phyloP scores from a whole-genome alignment of 2,329 filamentous ascomycete species.

The Ceratocystis colombiana region DNA sequence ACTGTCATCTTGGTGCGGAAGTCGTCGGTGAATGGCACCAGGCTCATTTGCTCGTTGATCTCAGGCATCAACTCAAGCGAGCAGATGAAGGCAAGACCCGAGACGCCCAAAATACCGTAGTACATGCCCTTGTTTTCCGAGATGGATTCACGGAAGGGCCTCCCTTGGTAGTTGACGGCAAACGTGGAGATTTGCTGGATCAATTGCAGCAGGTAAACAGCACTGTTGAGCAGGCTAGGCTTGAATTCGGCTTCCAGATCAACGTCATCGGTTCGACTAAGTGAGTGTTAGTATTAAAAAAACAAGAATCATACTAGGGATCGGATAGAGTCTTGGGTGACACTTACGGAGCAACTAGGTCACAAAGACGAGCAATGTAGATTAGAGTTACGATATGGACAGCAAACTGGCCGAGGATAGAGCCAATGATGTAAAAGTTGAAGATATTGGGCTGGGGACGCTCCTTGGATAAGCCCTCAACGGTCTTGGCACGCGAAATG shows the following conservation, averaged over 20 bases:
- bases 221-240: constrained; percentile 89
- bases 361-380: constrained; percentile 84
- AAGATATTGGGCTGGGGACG: constrained; percentile 97
- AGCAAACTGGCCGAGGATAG: constrained; percentile 92
- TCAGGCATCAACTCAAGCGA: constrained; percentile 93
- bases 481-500: constrained; percentile 92
- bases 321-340: not conserved
- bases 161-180: constrained; percentile 97
- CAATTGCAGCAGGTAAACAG: constrained; percentile 91
- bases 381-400: constrained; percentile 90
- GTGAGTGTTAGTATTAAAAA: constrained; percentile 29
- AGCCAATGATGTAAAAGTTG: constrained; percentile 97
- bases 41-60: constrained; percentile 82
- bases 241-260: constrained; percentile 92
- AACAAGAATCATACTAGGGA: too few species aligned
- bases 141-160: constrained; percentile 92
- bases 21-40: constrained; percentile 78
- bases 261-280: constrained; percentile 48
- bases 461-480: constrained; percentile 92
- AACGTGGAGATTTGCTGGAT: constrained; percentile 99
- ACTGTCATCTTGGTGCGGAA: constrained; percentile 81
- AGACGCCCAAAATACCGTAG: constrained; percentile 85
- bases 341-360: constrained; percentile 71
- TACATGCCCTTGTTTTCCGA: constrained; percentile 97
- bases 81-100: constrained; percentile 83